Evolutionary conservation across 495 filamentous ascomycete species (phyloP).

Genomic region (Xanthoparmelia taractica): DNA sequence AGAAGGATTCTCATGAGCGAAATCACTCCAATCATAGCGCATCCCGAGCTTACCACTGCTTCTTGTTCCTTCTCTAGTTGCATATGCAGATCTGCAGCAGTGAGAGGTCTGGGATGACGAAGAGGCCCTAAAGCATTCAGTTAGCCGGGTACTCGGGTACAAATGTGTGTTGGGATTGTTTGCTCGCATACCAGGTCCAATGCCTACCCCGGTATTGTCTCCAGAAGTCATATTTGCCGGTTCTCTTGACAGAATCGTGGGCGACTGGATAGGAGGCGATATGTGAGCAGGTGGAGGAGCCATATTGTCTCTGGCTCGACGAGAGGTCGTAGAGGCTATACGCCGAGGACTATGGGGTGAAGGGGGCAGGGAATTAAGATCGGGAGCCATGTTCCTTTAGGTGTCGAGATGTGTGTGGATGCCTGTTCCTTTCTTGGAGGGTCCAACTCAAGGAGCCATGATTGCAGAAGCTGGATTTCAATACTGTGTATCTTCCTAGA

Average conservation of each 20-base stretch:
- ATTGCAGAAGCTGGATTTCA: slow-evolving; percentile 1
- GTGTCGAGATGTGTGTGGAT: slow-evolving; percentile 1
- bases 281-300: slow-evolving; percentile 39
- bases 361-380: slow-evolving; percentile 52
- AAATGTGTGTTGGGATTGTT: not conserved
- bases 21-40: slow-evolving; percentile 29
- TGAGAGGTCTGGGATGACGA: slow-evolving; percentile 76
- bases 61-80: slow-evolving; percentile 91
- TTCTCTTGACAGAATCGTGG: slow-evolving; percentile 28
- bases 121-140: slow-evolving; percentile 44
- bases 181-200: slow-evolving; percentile 46
- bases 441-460: slow-evolving; percentile 7
- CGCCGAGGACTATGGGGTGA: slow-evolving; percentile 44
- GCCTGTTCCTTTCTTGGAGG: not conserved
- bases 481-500: no score
- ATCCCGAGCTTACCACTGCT: slow-evolving; percentile 53
- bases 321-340: slow-evolving; percentile 39
- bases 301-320: slow-evolving; percentile 43
- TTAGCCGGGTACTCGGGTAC: not conserved
- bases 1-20: slow-evolving; percentile 33
- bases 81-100: slow-evolving; percentile 76
- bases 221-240: slow-evolving; percentile 12
- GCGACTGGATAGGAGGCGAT: slow-evolving; percentile 29
- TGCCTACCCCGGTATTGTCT: slow-evolving; percentile 51
- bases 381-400: slow-evolving; percentile 44